Percentiles rank a stretch among this genome's conserved stretches.
phyloP scores from a whole-genome alignment of 169 alveolate genomes.

The Eimeria sp. region DNA sequence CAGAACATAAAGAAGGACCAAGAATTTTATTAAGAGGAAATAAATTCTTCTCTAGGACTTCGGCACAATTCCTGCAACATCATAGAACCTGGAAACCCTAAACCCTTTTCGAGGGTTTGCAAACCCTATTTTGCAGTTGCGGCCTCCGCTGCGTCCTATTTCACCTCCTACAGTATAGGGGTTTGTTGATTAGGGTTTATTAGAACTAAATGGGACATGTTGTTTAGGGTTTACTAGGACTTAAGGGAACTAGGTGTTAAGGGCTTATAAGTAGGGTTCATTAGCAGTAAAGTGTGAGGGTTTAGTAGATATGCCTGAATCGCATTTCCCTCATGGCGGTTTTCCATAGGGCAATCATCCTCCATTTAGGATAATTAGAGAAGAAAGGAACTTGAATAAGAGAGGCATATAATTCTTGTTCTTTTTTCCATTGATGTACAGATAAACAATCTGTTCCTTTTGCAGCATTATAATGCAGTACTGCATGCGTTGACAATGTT shows the following conservation, averaged over 20 bases:
- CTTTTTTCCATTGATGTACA: constrained; percentile 93
- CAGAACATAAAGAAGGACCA: not conserved
- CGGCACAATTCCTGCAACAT: constrained; percentile 53
- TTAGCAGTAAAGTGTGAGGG: too few species aligned
- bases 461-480: constrained; percentile 76
- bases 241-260: not conserved
- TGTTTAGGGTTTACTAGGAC: not conserved
- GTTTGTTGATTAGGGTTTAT: not conserved
- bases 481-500: constrained; percentile 85
- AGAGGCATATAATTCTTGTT: constrained; percentile 88
- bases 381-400: constrained; percentile 89
- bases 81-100: too few species aligned
- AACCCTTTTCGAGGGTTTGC: too few species aligned
- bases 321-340: constrained; percentile 83
- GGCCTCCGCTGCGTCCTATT: too few species aligned
- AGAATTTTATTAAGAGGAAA: constrained; percentile 41
- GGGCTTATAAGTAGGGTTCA: not conserved
- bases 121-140: too few species aligned
- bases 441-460: constrained; percentile 83
- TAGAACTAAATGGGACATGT: not conserved
- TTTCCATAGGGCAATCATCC: constrained; percentile 94
- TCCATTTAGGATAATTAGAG: constrained; percentile 90
- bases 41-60: constrained; percentile 78
- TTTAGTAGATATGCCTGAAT: not conserved
- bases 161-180: not conserved